Conservation (phyloP, 1,284 basidiomycete species). For the Hymenochaete sp. region DNA sequence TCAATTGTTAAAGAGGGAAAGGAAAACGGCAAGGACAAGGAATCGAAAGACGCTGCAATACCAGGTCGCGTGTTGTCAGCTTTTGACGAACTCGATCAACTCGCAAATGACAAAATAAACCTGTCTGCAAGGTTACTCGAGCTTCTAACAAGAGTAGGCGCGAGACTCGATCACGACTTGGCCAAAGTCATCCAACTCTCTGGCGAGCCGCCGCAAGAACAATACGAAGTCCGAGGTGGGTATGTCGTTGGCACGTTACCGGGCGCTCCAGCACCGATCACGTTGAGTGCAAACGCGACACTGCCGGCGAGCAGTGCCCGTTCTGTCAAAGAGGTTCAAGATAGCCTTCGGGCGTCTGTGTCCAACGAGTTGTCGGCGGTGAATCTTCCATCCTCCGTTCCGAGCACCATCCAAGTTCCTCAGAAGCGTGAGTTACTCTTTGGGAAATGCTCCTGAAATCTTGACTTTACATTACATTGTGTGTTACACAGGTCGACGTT, state of each 20-base stretch:
- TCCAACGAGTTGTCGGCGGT: constrained; percentile 7
- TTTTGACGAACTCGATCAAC: constrained; percentile 10
- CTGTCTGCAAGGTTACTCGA: constrained; percentile 12
- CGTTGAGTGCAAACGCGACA: constrained; percentile 7
- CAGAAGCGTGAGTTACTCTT: neutral
- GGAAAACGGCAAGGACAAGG: constrained; percentile 12
- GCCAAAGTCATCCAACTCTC: constrained; percentile 12
- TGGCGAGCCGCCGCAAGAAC: constrained; percentile 14
- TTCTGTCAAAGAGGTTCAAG: constrained; percentile 12
- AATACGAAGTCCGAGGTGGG: constrained; percentile 14
- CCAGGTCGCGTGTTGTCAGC: constrained; percentile 11
- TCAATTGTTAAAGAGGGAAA: constrained; percentile 1
- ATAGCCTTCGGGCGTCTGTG: constrained; percentile 4
- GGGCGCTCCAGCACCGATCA: constrained; percentile 10
- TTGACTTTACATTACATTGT: neutral
- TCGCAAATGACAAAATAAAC: constrained; percentile 12
- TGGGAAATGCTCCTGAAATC: neutral
- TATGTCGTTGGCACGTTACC: constrained; percentile 17
- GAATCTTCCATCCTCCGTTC: neutral
- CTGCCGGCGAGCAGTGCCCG: neutral
- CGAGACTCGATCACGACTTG: constrained; percentile 16
- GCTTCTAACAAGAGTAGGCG: constrained; percentile 11
- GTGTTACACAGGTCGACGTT: constrained; percentile 8
- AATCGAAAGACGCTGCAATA: constrained; percentile 9
- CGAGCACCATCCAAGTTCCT: neutral